These are phyloP conservation scores for Fusarium tricinctum DNA, from an alignment of 2,329 filamentous ascomycete species.

Conservation along the genomic window DNA sequence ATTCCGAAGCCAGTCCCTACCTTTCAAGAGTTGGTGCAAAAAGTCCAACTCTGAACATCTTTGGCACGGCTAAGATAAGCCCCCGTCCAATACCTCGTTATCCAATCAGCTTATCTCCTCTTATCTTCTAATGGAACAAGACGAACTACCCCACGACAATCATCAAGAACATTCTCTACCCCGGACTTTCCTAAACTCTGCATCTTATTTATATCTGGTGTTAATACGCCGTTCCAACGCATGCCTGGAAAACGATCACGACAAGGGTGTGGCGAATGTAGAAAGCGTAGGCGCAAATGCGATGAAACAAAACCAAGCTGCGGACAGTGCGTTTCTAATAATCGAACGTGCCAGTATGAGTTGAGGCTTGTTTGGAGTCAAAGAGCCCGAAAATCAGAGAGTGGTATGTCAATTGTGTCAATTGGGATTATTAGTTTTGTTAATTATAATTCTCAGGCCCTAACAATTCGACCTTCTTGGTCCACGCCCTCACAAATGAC, in stretches of 20 bases:
- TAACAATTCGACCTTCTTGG: too few species aligned
- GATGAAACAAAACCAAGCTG: constrained; percentile 49
- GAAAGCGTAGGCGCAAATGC: constrained; percentile 49
- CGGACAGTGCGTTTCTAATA: constrained; percentile 37
- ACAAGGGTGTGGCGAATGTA: constrained; percentile 50
- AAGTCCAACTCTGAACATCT: too few species aligned
- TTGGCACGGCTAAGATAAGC: background rate
- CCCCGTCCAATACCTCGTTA: background rate
- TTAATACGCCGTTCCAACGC: background rate
- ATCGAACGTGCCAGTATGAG: constrained; percentile 43
- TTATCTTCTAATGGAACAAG: background rate
- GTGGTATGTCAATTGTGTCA: background rate
- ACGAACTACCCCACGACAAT: background rate
- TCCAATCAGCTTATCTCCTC: background rate
- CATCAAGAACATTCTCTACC: background rate
- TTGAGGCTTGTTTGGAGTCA: constrained; percentile 47
- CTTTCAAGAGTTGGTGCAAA: too few species aligned
- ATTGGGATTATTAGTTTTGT: fast-evolving
- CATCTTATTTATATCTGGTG: background rate
- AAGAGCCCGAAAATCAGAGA: constrained; percentile 1
- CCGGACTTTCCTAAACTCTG: background rate
- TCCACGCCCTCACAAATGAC: too few species aligned
- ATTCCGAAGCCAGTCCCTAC: too few species aligned
- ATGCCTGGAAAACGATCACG: constrained; percentile 48
- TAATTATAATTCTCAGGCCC: too few species aligned